Percentiles rank a stretch among this genome's conserved stretches.
phyloP scores from a whole-genome alignment of 1,139 yeast genomes.

The Protomyces pachydermus region DNA sequence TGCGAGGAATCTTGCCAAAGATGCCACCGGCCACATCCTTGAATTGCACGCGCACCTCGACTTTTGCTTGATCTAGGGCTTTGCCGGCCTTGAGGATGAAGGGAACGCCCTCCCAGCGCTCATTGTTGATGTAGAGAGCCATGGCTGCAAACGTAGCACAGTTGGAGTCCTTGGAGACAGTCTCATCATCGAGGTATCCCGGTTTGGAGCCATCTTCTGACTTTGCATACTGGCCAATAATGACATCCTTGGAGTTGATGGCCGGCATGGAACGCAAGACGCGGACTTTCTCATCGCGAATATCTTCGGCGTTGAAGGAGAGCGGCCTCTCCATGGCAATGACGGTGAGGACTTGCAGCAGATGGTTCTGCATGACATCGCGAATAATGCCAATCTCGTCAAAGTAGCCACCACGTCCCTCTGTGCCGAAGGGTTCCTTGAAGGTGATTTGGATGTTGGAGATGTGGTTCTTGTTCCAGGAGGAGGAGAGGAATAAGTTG shows the following conservation, averaged over 20 bases:
- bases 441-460: conserved; percentile 79
- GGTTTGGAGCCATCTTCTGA: conserved; percentile 87
- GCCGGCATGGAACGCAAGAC: conserved; percentile 76
- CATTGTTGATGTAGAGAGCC: conserved; percentile 71
- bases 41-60: conserved; percentile 89
- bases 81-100: conserved; percentile 94
- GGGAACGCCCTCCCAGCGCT: conserved; percentile 98
- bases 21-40: conserved; percentile 80
- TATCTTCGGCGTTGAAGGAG: conserved; percentile 81
- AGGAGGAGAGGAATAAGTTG: conserved; percentile 73
- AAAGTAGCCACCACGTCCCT: conserved; percentile 98
- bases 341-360: conserved; percentile 84
- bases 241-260: conserved; percentile 59
- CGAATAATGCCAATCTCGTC: conserved; percentile 92
- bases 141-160: conserved; percentile 92
- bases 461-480: conserved; percentile 80
- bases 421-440: conserved; percentile 96
- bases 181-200: conserved; percentile 83
- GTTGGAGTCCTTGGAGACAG: conserved; percentile 76
- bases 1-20: conserved; percentile 74
- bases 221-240: conserved; percentile 81
- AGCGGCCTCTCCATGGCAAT: conserved; percentile 95
- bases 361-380: conserved; percentile 97
- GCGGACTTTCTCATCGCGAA: conserved; percentile 93
- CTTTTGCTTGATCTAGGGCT: conserved; percentile 49